A percentile compares a stretch with the other conserved stretches of the same genome.
phyloP scores from a whole-genome alignment of 73 alveolate genomes.

The Paramecium octaurelia region DNA sequence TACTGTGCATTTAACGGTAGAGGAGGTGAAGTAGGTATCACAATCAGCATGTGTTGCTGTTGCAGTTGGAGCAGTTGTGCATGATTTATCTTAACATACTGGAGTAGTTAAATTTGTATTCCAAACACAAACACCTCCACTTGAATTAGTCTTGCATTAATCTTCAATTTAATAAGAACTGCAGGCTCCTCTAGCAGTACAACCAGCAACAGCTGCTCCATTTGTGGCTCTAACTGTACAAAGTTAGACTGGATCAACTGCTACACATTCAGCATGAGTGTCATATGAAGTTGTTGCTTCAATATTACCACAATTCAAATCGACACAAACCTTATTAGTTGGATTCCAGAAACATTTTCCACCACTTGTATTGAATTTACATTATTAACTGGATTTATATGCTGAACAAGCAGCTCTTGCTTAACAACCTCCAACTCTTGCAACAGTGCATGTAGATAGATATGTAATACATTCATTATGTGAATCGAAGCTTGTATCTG shows the following conservation, averaged over 20 bases:
- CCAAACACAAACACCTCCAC: not conserved
- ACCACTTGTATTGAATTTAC: not conserved
- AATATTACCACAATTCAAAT: not conserved
- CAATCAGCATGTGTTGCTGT: not conserved
- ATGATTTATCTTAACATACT: not conserved
- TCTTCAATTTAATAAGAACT: not conserved
- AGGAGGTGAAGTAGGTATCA: not conserved
- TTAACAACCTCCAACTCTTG: not conserved
- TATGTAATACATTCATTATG: not conserved
- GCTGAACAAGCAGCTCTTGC: not conserved
- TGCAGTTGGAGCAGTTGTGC: slow-evolving; percentile 8
- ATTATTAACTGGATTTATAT: not conserved
- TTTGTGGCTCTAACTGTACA: not conserved
- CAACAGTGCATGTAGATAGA: slow-evolving; percentile 10
- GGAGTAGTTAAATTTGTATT: not conserved
- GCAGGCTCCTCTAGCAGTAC: not conserved
- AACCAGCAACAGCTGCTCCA: not conserved
- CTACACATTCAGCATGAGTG: not conserved
- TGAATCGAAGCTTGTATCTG: not conserved
- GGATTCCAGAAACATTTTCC: not conserved
- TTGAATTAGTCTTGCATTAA: not conserved
- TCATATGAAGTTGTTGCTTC: not conserved
- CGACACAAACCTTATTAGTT: not conserved
- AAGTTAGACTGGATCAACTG: not conserved
- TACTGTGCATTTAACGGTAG: not conserved